Base-by-base conservation (phyloP, 108 stramenopile species). In the Poteriospumella lacustris region DNA sequence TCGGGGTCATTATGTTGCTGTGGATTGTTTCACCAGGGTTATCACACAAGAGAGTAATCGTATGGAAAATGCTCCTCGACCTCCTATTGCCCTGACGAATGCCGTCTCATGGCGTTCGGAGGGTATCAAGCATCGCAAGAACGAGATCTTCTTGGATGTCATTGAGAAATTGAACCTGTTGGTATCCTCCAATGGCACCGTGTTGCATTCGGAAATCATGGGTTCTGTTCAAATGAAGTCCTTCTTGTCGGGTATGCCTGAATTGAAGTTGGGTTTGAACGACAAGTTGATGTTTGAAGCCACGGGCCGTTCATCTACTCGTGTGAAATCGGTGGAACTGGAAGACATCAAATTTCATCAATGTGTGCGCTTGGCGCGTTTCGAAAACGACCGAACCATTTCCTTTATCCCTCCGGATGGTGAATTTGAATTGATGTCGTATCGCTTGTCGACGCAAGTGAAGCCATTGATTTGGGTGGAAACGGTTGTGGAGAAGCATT, bases 291-390 rank as follows among this genome's bases (percentile, higher is more conserved):
- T 99, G 79, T 96, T 99, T 88, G 95, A 97, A 80, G 91, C 92
- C 1, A 81, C 92, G 0, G 92, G 92, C 15, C 79, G 58, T 29
- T 76, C 28, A 86, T 68, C 89, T 90, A 44, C 87, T 85, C 3
- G 81, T 83, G 89, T 89, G 58, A 99, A 99, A 85, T 89, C 96
- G 2, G 94, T 99, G 0, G 98, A 99, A 78, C 86, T 99, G 75
- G 96, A 99, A 80, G 98, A 99, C 82, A 96, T 99, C 73, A 99
- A 97, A 79, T 99, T 99, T 77, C 98, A 99, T 83, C 98, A 99
- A 78, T 99, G 98, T 78, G 98, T 99, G 44, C 88, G 96, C 34
- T 87, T 99, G 44, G 96, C 96, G 1, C 87, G 96, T 26, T 99
- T 98, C 77, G 98, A 99, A 82, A 97, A 98, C 68, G 97, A 99